Conservation (phyloP, 2,329 filamentous ascomycete genomes). For the Clonostachys rosea region DNA sequence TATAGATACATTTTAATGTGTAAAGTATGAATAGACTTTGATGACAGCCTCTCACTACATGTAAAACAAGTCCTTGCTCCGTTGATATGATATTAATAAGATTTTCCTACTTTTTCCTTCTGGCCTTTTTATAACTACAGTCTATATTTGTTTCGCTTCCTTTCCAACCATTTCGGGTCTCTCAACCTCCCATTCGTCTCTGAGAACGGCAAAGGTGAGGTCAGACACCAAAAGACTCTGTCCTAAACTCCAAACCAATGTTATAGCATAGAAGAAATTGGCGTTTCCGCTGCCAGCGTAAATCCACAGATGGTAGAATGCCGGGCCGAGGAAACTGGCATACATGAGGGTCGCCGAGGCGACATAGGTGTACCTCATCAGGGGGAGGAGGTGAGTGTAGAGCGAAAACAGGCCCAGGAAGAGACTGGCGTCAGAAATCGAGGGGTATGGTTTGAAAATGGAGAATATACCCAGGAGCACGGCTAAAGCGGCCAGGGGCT, state of each 20-base stretch:
- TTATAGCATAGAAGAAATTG: constrained; percentile 99
- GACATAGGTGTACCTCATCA: constrained; percentile 93
- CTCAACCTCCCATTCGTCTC: constrained; percentile 93
- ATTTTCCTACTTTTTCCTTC: not conserved
- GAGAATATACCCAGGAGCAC: constrained; percentile 86
- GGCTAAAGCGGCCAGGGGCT: constrained; percentile 81
- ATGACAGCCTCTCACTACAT: not conserved
- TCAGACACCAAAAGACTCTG: constrained; percentile 85
- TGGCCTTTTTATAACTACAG: constrained; percentile 1
- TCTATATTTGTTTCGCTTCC: constrained; percentile 71
- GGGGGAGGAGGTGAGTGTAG: constrained; percentile 85
- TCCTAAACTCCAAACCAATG: constrained; percentile 93
- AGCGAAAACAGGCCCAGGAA: constrained; percentile 81
- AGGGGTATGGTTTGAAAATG: constrained; percentile 96
- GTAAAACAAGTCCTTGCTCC: not conserved
- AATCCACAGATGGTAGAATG: constrained; percentile 97
- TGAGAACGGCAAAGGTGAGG: constrained; percentile 77
- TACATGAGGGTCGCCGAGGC: constrained; percentile 81
- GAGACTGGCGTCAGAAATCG: constrained; percentile 81
- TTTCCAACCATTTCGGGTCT: constrained; percentile 86
- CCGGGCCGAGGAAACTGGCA: constrained; percentile 81
- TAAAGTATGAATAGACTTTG: not conserved
- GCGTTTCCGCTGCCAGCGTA: constrained; percentile 97
- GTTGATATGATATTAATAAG: constrained; percentile 1
- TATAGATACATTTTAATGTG: not conserved